phyloP scores from a whole-genome alignment of 1,139 yeast genomes.

The Yamadazyma sp. region DNA sequence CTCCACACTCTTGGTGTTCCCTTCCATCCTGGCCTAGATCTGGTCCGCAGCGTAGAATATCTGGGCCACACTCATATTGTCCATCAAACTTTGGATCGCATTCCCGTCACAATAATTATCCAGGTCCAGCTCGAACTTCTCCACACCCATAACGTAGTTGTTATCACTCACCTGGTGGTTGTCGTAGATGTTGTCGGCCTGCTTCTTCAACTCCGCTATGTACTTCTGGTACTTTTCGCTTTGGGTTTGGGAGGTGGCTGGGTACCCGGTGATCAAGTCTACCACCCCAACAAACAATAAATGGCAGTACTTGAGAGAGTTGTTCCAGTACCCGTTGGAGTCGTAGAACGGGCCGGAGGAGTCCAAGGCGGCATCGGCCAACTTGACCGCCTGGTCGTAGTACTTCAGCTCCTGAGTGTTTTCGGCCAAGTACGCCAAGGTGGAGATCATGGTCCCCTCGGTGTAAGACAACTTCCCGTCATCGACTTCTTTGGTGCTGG shows the following conservation, averaged over 20 bases:
- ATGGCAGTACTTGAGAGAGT: constrained; percentile 15
- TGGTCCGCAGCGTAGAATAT: constrained; percentile 19
- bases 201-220: constrained; percentile 20
- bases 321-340: constrained; percentile 24
- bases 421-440: constrained; percentile 20
- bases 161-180: constrained; percentile 23
- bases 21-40: constrained; percentile 4
- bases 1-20: no score
- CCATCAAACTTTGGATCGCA: constrained; percentile 20
- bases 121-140: constrained; percentile 6
- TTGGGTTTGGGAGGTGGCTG: constrained; percentile 7
- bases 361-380: constrained; percentile 15
- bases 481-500: constrained; percentile 21
- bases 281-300: constrained; percentile 26
- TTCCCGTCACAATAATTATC: constrained; percentile 17
- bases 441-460: constrained; percentile 29
- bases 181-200: constrained; percentile 22
- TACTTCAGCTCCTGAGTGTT: constrained; percentile 13
- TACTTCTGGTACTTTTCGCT: constrained; percentile 11
- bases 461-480: constrained; percentile 38
- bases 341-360: constrained; percentile 24
- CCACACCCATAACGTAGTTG: constrained; percentile 9
- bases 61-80: constrained; percentile 26
- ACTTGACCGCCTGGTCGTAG: constrained; percentile 14
- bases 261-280: constrained; percentile 19